These are phyloP conservation scores for Cryptococcus sp. DNA, from an alignment of 1,284 basidiomycete species.

Conservation along the genomic window DNA sequence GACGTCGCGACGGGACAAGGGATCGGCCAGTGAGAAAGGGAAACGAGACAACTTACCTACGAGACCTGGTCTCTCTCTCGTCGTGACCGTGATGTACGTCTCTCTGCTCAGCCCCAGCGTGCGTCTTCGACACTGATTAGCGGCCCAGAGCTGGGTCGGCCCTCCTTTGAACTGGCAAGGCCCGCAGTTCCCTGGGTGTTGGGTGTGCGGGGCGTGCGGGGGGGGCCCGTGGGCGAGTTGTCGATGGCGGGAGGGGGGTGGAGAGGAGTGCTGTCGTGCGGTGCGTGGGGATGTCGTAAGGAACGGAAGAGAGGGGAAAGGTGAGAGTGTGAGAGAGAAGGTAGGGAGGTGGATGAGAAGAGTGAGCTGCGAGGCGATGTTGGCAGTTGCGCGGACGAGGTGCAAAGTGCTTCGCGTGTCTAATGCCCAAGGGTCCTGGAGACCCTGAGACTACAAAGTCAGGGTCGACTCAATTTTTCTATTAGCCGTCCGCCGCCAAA, in stretches of 20 bases:
- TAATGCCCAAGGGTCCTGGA: too few relatives aligned
- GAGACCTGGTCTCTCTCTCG: neutral
- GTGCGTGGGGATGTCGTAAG: neutral
- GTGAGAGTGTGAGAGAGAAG: neutral
- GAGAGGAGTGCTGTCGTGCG: neutral
- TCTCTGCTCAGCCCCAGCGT: neutral
- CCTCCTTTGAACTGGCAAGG: neutral
- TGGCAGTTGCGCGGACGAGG: neutral
- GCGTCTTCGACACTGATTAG: neutral
- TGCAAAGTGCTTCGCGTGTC: neutral
- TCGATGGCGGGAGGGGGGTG: neutral
- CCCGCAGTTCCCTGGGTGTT: too few relatives aligned
- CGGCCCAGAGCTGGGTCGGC: constrained; percentile 4
- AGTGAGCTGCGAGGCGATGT: neutral
- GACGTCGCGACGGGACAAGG: too few relatives aligned
- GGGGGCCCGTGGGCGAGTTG: too few relatives aligned
- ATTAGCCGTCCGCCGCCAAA: too few relatives aligned
- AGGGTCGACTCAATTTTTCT: too few relatives aligned
- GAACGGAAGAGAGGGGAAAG: neutral
- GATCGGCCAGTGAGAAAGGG: too few relatives aligned
- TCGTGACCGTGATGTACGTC: neutral
- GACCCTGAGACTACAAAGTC: too few relatives aligned
- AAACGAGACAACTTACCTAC: neutral
- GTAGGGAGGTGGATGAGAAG: neutral
- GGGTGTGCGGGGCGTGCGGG: too few relatives aligned